phyloP scores from a whole-genome alignment of 306 rosid species.

The Cucumis sativus region Cucumber_9930_V3 NC_026660.2:28055001-28055500 shows the following conservation, averaged over 20 bases:
- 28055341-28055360: conserved; percentile 70
- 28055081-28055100: conserved; percentile 60
- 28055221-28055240: neutral
- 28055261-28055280: conserved; percentile 6
- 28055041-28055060: conserved; percentile 68
- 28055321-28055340: conserved; percentile 50
- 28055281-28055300: conserved; percentile 34
- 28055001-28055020: conserved; percentile 17
- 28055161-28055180: conserved; percentile 44
- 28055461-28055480: conserved; percentile 26
- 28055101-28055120: conserved; percentile 53
- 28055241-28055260: conserved; percentile 19
- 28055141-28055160: conserved; percentile 49
- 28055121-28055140: conserved; percentile 19
- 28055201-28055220: conserved; percentile 33
- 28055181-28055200: conserved; percentile 43
- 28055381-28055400: conserved; percentile 46
- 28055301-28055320: conserved; percentile 42
- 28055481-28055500: conserved; percentile 26
- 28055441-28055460: conserved; percentile 34
- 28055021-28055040: conserved; percentile 40
- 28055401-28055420: conserved; percentile 42
- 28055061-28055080: conserved; percentile 69
- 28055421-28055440: conserved; percentile 61
- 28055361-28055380: conserved; percentile 67